A percentile compares a stretch with the other conserved stretches of the same genome.
These are phyloP conservation scores for Coelastrella sp. DNA, from an alignment of 139 green algal genomes.

Conservation along the genomic window DNA sequence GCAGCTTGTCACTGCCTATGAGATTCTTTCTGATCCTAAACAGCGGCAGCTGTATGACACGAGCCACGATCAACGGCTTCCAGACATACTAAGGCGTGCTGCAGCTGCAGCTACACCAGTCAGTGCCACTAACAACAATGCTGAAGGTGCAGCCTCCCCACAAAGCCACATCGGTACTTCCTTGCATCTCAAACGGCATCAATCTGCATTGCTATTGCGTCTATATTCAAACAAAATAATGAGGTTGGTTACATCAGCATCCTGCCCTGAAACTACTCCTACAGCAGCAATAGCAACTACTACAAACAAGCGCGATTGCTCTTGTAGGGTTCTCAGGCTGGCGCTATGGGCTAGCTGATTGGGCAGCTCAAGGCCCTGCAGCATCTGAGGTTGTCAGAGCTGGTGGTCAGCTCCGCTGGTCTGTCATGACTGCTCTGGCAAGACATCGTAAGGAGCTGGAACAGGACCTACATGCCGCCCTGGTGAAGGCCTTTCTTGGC, in stretches of 20 bases:
- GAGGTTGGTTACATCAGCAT: no score
- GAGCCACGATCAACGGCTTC: neutral
- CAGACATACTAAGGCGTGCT: neutral
- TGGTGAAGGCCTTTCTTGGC: conserved; percentile 58
- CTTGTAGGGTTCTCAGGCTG: conserved; percentile 40
- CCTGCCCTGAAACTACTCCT: no score
- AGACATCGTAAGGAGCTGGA: conserved; percentile 50
- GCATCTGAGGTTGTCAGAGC: neutral
- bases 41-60: conserved; percentile 44
- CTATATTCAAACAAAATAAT: no score
- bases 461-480: conserved; percentile 48
- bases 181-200: no score
- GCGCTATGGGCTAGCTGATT: conserved; percentile 53
- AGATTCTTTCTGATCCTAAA: conserved; percentile 44
- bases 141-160: no score
- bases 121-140: no score
- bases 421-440: conserved; percentile 16
- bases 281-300: no score
- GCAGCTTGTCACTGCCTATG: conserved; percentile 49
- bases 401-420: neutral
- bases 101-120: neutral
- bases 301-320: no score
- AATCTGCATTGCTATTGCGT: no score
- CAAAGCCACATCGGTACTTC: no score
- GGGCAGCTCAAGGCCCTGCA: conserved; percentile 26